Conservation (phyloP, 2,329 filamentous ascomycete species). For the Zasmidium cellare region DNA sequence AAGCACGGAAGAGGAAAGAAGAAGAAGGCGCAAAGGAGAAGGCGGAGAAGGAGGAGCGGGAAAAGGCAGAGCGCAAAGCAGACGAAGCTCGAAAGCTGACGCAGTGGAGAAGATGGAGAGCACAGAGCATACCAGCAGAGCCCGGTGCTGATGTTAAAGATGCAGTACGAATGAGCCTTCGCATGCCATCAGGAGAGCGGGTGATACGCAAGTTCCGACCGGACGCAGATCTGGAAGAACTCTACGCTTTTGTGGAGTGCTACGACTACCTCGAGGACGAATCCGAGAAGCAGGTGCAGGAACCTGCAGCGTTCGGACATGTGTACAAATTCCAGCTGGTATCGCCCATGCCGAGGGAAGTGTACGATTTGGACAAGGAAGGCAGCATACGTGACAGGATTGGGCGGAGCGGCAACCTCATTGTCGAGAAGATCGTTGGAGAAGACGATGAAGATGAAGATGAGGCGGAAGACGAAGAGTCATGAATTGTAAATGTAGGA, state of each 20-base stretch:
- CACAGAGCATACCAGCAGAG: slow-evolving; percentile 65
- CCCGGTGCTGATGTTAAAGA: slow-evolving; percentile 65
- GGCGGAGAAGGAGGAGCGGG: slow-evolving; percentile 66
- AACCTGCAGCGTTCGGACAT: slow-evolving; percentile 73
- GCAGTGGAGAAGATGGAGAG: slow-evolving; percentile 82
- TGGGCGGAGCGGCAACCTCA: slow-evolving; percentile 80
- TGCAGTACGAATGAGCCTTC: slow-evolving; percentile 68
- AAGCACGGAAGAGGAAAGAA: slow-evolving; percentile 73
- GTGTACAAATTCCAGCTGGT: slow-evolving; percentile 83
- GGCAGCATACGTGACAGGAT: slow-evolving; percentile 71
- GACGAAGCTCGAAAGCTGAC: slow-evolving; percentile 54
- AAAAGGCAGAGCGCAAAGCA: slow-evolving; percentile 62
- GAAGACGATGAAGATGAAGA: slow-evolving; percentile 57
- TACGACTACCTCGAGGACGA: slow-evolving; percentile 61
- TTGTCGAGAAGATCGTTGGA: slow-evolving; percentile 71
- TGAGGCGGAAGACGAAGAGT: slow-evolving; percentile 22
- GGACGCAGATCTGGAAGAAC: slow-evolving; percentile 74
- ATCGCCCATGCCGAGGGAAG: slow-evolving; percentile 78
- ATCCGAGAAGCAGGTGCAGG: slow-evolving; percentile 40
- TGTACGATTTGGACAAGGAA: slow-evolving; percentile 69
- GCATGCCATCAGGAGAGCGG: slow-evolving; percentile 66
- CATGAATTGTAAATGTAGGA: not conserved
- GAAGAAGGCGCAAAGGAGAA: slow-evolving; percentile 66
- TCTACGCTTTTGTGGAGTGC: slow-evolving; percentile 97
- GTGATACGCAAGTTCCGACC: slow-evolving; percentile 73